Evolutionary conservation across 805 yeast genomes (phyloP).

Genomic region (Ogataea nakhonphanomensis): DNA sequence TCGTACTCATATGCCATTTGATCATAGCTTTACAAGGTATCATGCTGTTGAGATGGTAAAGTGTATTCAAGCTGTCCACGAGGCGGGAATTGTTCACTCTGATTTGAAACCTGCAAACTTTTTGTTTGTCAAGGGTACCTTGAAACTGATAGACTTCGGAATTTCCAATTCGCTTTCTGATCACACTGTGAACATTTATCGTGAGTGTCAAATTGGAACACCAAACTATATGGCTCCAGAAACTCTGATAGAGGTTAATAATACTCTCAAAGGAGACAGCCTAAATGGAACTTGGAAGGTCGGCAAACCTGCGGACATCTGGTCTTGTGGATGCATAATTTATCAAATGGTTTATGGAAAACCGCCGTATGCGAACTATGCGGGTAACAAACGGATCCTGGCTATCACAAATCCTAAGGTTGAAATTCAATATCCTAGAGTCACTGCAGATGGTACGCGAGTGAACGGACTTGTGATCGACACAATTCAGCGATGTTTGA

Average conservation of each 20-base stretch:
- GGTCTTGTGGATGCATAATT: conserved; percentile 97
- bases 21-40: conserved; percentile 73
- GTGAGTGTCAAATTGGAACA: conserved; percentile 91
- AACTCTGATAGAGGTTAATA: conserved; percentile 64
- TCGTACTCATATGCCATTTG: conserved; percentile 51
- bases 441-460: conserved; percentile 20
- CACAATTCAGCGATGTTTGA: conserved; percentile 67
- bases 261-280: conserved; percentile 27
- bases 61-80: conserved; percentile 87
- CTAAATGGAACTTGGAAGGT: conserved; percentile 57
- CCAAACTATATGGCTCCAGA: conserved; percentile 99
- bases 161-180: conserved; percentile 93
- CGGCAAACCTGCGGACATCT: conserved; percentile 92
- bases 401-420: conserved; percentile 87
- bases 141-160: conserved; percentile 93
- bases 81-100: conserved; percentile 66
- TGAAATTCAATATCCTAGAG: conserved; percentile 60
- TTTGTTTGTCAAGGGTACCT: conserved; percentile 73
- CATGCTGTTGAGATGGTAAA: conserved; percentile 73
- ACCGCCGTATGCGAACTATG: conserved; percentile 82
- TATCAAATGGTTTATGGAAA: conserved; percentile 94
- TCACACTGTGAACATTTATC: conserved; percentile 82
- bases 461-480: conserved; percentile 48
- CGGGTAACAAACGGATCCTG: conserved; percentile 70
- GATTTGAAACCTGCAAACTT: conserved; percentile 62